Evolutionary conservation across 257 asterid genomes (phyloP), one percentile per base, ranked within the genome.

Genomic region (Scutellaria baicalensis): DNA sequence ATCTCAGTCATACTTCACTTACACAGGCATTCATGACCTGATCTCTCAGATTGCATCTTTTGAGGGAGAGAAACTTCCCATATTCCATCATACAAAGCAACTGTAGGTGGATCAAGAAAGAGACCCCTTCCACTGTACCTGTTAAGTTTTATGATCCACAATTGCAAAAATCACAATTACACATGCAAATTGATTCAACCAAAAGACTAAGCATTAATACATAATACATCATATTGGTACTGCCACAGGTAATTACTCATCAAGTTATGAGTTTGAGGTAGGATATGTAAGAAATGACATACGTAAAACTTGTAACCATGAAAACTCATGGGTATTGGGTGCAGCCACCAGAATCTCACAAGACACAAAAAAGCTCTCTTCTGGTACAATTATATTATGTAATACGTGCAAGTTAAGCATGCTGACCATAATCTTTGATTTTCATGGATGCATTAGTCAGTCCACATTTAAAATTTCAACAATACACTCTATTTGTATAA

Each of bases 41-140:
- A 58, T 66, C 74, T 81, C 43, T 44, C 80, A 54, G 73, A 68
- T 65, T 77, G 82, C 85, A 93, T 85, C 61, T 77, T 83, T 80
- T 78, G 83, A 9, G 96, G 96, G 75, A 89, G 88, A 68, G 71
- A 77, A 68, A 94, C 90, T 76, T 82, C 80, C 99, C 97, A 94
- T 62, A 51, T 61, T 62, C 94, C 93, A 73, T 80, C 64, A 31
- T 59, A 60, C 86, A 94, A 68, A 73, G 77, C 81, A 81, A 88
- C 93, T 77, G 94, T 88, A 1, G 99, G 99, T 11, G 97, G 97
- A 72, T 94, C 97, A 39, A 94, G 79, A 75, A 94, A 94, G 67
- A 87, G 58, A 69, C 99, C 97, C 80, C 97, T 84, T 77, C 99
- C 99, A 20, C 71, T 81, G 76, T 94, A 94, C 99, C 97, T 93